phyloP scores from a whole-genome alignment of 352 stramenopile species.

The Achlya hypogyna region DNA sequence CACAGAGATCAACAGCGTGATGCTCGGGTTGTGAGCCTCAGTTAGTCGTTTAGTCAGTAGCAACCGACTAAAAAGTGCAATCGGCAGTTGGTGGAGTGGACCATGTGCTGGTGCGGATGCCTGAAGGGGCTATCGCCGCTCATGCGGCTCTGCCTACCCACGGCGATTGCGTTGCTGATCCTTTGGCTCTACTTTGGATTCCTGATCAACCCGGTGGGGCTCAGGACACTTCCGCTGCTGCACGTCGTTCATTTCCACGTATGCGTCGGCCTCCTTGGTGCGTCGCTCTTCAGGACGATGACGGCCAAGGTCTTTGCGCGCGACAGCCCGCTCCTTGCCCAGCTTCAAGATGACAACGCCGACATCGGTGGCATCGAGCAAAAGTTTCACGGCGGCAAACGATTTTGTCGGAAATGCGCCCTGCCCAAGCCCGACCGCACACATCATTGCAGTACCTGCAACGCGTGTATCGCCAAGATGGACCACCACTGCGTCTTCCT shows the following conservation, averaged over 20 bases:
- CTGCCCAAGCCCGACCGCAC: conserved; percentile 65
- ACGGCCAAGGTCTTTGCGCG: neutral
- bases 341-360: neutral
- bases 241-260: conserved; percentile 5
- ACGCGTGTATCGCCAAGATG: conserved; percentile 78
- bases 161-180: neutral
- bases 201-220: neutral
- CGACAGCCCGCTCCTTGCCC: neutral
- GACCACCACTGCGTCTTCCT: conserved; percentile 85
- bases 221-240: neutral
- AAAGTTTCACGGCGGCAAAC: conserved; percentile 59
- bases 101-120: conserved; percentile 7
- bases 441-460: conserved; percentile 75
- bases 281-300: conserved; percentile 1
- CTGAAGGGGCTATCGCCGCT: neutral
- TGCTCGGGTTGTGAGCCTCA: neutral
- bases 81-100: neutral
- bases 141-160: neutral
- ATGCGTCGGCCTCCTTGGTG: neutral
- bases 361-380: conserved; percentile 30
- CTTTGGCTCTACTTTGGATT: conserved; percentile 9
- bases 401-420: conserved; percentile 70
- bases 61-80: neutral
- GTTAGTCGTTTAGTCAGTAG: neutral
- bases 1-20: no score